Base-by-base conservation (phyloP, 768 basidiomycete genomes). In the Suillus variegatus region DNA sequence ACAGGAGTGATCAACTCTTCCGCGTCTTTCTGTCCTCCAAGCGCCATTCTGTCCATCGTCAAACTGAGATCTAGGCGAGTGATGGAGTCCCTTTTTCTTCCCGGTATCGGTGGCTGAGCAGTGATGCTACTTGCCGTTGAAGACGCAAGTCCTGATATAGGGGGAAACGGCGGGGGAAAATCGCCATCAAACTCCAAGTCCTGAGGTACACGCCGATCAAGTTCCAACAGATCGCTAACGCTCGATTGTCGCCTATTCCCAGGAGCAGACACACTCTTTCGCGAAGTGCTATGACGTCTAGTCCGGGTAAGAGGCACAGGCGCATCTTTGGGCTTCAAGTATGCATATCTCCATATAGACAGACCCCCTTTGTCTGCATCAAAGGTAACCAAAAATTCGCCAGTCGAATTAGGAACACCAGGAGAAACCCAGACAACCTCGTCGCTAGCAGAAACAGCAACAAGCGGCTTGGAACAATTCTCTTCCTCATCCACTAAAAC, bases 281-380 rank as follows among this genome's bases (percentile, higher is more conserved):
- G 79, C 4, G 74, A 73, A 25, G 70, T 64, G 46, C 61, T 70
- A 40, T 70, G 70, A 6, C 71, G 61, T 25, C 68, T 70, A 38
- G 73, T 62, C 51, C 74, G 76, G 0, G 73, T 76, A 20, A 79
- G 71, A 14, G 82, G 81, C 20, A 80, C 72, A 4, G 85, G 86
- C 2, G 81, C 78, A 65, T 85, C 84, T 70, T 84, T 86, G 12
- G 86, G 87, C 67, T 85, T 86, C 65, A 89, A 75, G 69, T 88
- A 89, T 0, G 81, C 83, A 72, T 93, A 93, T 35, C 89, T 84
- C 92, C 92, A 94, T 47, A 93, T 75, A 2, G 88, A 84, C 2
- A 93, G 68, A 55, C 80, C 81, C 13, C 77, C 79, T 60, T 79
- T 84, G 61, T 85, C 84, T 8, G 80, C 73, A 65, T 91, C 81